Conservation (phyloP, 345 rosid genomes). For the Erysimum cheiranthoides region DNA sequence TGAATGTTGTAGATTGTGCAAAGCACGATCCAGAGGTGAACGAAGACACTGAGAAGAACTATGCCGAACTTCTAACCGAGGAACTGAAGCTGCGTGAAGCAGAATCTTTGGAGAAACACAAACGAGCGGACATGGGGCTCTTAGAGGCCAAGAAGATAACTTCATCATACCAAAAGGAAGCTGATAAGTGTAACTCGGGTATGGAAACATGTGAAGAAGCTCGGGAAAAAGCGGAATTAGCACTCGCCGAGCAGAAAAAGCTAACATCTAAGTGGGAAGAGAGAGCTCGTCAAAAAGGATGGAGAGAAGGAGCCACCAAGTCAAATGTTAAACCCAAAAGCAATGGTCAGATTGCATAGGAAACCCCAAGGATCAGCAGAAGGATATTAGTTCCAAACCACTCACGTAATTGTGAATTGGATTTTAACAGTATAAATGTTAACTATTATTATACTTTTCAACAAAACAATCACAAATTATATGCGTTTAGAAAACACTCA, state of each 20-base stretch:
- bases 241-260: conserved; percentile 75
- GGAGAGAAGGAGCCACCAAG: conserved; percentile 72
- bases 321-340: conserved; percentile 54
- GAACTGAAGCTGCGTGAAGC: conserved; percentile 82
- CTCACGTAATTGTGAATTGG: conserved; percentile 31
- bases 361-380: background rate
- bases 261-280: conserved; percentile 75
- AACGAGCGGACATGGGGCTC: conserved; percentile 76
- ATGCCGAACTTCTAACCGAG: conserved; percentile 73
- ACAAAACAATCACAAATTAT: background rate
- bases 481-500: background rate
- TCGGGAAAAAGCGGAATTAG: conserved; percentile 79
- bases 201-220: conserved; percentile 99
- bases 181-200: conserved; percentile 96
- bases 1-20: conserved; percentile 62
- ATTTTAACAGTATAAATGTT: background rate
- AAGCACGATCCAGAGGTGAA: conserved; percentile 86
- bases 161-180: conserved; percentile 95
- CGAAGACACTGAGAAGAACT: conserved; percentile 89
- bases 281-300: conserved; percentile 90
- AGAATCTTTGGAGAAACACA: conserved; percentile 79
- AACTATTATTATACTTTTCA: background rate
- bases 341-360: conserved; percentile 52
- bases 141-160: conserved; percentile 96
- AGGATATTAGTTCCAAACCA: conserved; percentile 1